These are phyloP conservation scores for Stropharia rugosoannulata DNA, from an alignment of 768 basidiomycete species.

Conservation along the genomic window DNA sequence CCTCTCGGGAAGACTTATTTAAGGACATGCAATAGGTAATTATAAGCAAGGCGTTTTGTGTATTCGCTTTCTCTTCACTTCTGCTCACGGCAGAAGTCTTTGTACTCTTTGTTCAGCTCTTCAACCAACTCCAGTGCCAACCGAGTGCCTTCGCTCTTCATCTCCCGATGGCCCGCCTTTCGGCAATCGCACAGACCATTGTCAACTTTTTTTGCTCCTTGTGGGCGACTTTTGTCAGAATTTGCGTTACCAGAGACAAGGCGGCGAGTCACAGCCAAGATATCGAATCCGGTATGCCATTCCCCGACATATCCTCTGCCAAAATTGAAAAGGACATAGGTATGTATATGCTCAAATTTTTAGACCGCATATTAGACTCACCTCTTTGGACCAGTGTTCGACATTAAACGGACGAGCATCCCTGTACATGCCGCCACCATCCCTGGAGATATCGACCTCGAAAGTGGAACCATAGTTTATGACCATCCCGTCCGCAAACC, in stretches of 20 bases:
- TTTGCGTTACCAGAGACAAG: neutral
- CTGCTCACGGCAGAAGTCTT: neutral
- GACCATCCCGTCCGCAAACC: constrained; percentile 4
- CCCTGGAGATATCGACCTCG: neutral
- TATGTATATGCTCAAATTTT: neutral
- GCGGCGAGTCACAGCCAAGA: neutral
- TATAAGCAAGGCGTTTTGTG: neutral
- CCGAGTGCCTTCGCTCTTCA: neutral
- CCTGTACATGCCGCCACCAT: neutral
- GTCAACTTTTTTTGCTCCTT: neutral
- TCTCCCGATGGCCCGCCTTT: neutral
- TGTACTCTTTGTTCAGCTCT: neutral
- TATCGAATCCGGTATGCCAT: constrained; percentile 3
- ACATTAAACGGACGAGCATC: neutral
- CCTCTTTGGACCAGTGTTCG: neutral
- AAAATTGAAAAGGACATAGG: neutral
- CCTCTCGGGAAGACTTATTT: neutral
- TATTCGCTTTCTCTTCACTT: neutral
- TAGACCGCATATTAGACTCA: neutral
- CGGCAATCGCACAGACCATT: neutral
- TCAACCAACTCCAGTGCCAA: neutral
- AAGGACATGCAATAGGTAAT: neutral
- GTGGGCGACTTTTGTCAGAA: neutral
- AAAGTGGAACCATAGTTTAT: neutral
- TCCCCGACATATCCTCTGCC: neutral